Percentiles rank a stretch among this genome's conserved stretches.
phyloP scores from a whole-genome alignment of 2,329 filamentous ascomycete genomes.

The Exophiala alcalophila region DNA sequence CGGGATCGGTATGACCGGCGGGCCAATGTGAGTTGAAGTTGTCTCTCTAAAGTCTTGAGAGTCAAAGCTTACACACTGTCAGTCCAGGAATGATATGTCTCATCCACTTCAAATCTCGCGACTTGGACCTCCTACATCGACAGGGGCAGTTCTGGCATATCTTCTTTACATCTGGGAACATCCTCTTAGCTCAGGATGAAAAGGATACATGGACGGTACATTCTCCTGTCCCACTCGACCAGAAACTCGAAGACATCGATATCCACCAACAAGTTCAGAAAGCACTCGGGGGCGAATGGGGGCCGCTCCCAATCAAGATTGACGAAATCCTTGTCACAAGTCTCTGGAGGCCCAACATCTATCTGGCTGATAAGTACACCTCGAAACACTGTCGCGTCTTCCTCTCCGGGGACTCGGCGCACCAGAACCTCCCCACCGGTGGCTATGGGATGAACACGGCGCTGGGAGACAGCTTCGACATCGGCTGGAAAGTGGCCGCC shows the following conservation, averaged over 20 bases:
- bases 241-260: background rate
- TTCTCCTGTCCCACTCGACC: background rate
- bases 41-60: background rate
- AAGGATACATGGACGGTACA: conserved; percentile 35
- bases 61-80: background rate
- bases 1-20: conserved; percentile 31
- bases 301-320: conserved; percentile 31
- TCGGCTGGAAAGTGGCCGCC: conserved; percentile 38
- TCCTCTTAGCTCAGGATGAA: conserved; percentile 36
- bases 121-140: conserved; percentile 30
- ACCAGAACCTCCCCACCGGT: conserved; percentile 37
- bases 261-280: conserved; percentile 7
- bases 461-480: conserved; percentile 36
- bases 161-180: conserved; percentile 30
- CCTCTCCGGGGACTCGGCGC: conserved; percentile 37
- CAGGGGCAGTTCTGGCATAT: conserved; percentile 37
- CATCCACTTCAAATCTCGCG: conserved; percentile 36
- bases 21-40: conserved; percentile 32
- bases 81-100: conserved; percentile 30
- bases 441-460: conserved; percentile 42
- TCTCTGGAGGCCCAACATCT: conserved; percentile 33
- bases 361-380: conserved; percentile 30
- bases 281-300: background rate
- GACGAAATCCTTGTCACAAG: conserved; percentile 36
- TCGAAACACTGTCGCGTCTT: conserved; percentile 27